These are phyloP conservation scores for Gossypium bickii DNA, from an alignment of 345 rosid species.

Conservation along the genomic window DNA sequence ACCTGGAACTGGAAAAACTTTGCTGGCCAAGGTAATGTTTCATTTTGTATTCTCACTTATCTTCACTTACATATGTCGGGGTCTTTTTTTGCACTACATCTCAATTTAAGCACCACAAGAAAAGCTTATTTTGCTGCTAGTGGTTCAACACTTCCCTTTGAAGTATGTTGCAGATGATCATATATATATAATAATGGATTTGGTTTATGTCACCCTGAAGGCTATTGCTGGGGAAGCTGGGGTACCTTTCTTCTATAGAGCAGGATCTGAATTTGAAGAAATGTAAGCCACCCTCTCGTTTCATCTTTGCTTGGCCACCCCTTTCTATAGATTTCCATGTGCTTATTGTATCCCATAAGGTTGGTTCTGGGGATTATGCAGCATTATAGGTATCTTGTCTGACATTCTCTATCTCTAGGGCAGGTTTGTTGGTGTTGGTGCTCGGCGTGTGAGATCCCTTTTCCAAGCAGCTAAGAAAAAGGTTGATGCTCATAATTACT, in stretches of 20 bases:
- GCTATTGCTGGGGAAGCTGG: conserved; percentile 99
- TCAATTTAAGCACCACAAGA: background rate
- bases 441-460: conserved; percentile 16
- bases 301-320: background rate
- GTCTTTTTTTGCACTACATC: conserved; percentile 1
- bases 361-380: conserved; percentile 1
- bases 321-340: background rate
- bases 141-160: background rate
- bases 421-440: conserved; percentile 94
- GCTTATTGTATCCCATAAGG: conserved; percentile 8
- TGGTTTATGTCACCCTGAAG: conserved; percentile 37
- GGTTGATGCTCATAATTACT: conserved; percentile 5
- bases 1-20: conserved; percentile 98
- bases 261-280: conserved; percentile 99
- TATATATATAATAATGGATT: background rate
- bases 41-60: background rate
- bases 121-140: background rate
- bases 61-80: background rate
- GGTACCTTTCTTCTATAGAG: conserved; percentile 95
- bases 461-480: conserved; percentile 16
- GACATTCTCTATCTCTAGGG: conserved; percentile 19
- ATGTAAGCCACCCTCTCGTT: conserved; percentile 52
- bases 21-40: conserved; percentile 80
- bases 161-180: background rate
- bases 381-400: conserved; percentile 1